Base-by-base conservation (phyloP, 208 protist genomes). In the Leishmania amazonensis region DNA sequence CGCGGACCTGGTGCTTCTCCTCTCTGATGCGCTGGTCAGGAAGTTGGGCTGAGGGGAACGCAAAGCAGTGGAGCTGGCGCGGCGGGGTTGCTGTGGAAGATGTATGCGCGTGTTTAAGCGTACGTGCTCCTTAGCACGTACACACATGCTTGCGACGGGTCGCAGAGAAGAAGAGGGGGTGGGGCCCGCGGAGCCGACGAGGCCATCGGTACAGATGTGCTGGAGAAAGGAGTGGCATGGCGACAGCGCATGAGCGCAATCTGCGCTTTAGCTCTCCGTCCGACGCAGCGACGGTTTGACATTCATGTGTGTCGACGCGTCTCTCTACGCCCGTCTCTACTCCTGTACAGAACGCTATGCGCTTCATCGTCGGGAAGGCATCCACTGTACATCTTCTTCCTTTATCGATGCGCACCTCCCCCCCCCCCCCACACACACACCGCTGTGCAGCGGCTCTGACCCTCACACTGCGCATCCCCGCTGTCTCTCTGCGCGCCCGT, bases 1-100 rank as follows among this genome's bases (percentile, higher is more conserved):
- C 5, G 71, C 95, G 31, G 91, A 96, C 38, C 79, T 96, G 6
- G 84, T 95, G 38, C 54, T 92, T 42, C 81, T 89, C 2, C 78
- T 97, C 60, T 94, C 90, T 4, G 76, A 90, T 24, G 84, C 83
- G 0, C 76, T 96, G 21, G 83, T 94, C 78, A 81, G 85, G 60
- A 79, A 65, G 21, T 75, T 95, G 54, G 86, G 86, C 24, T 89
- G 53, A 75, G 24, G 42, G 42, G 21, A 53, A 24, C 47, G 28
- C 40, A n/a, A 73, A 31, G 45, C 68, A 35, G 68, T 15, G 5
- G 21, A 53, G 19, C 42, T 15, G 68, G 38, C 21, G 42, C 67
- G 9, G 68, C 45, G 24, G 38, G 38, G 38, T 45, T 71, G 38
- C 3, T 53, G 21, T 35, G 2, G 7, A 13, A 1, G 68, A 35